Conservation (phyloP, 352 stramenopile genomes). For the Globisporangium uncinulatum region DNA sequence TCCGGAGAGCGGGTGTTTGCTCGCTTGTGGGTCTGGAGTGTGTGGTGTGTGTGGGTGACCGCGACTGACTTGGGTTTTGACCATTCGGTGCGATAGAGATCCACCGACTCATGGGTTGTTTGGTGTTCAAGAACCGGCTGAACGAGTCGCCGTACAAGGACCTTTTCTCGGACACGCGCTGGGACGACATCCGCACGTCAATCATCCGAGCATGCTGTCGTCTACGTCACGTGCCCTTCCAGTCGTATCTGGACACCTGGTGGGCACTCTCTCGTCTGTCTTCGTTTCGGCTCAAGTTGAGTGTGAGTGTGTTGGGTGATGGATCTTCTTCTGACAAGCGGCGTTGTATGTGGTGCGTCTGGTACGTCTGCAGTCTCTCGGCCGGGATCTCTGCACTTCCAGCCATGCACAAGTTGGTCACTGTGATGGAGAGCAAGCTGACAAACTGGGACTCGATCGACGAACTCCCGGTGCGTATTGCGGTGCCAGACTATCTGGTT, state of each 20-base stretch:
- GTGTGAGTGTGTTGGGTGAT: not conserved
- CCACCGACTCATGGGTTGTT: constrained; percentile 71
- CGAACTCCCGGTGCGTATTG: constrained; percentile 46
- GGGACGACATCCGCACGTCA: constrained; percentile 64
- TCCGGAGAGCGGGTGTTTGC: constrained; percentile 5
- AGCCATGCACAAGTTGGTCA: constrained; percentile 74
- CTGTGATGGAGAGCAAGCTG: constrained; percentile 76
- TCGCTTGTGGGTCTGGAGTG: not conserved
- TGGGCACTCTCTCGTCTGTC: constrained; percentile 7
- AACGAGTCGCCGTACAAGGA: constrained; percentile 78
- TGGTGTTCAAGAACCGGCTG: constrained; percentile 71
- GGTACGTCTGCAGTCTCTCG: constrained; percentile 37
- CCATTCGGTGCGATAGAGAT: constrained; percentile 31
- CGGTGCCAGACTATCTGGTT: not conserved
- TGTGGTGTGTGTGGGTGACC: not conserved
- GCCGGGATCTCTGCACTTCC: constrained; percentile 62
- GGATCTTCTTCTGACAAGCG: not conserved
- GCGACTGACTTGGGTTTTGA: not conserved
- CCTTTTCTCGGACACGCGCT: constrained; percentile 58
- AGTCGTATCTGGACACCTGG: constrained; percentile 73
- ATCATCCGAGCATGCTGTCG: constrained; percentile 73
- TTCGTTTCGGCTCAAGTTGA: not conserved
- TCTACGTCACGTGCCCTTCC: constrained; percentile 59
- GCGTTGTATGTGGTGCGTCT: constrained; percentile 10
- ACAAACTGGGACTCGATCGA: constrained; percentile 70